Evolutionary conservation across 2,329 filamentous ascomycete species (phyloP).

Genomic region (Zarea fungicola): DNA sequence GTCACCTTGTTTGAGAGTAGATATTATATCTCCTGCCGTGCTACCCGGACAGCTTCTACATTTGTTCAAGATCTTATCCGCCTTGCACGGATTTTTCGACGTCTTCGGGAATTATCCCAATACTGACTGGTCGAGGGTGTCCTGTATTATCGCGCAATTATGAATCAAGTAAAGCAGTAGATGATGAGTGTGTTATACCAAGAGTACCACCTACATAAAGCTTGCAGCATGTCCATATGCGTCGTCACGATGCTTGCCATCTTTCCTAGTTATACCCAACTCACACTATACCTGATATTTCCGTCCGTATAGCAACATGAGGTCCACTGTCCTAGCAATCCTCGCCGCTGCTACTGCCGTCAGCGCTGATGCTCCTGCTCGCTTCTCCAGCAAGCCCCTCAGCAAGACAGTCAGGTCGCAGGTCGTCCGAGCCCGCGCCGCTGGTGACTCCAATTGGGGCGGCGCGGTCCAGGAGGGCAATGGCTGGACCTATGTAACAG

Average conservation of each 20-base stretch:
- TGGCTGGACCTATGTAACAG: constrained; percentile 7
- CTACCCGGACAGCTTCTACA: not conserved
- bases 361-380: not conserved
- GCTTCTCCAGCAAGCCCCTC: not conserved
- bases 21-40: too few relatives aligned
- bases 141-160: too few relatives aligned
- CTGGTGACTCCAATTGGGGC: not conserved
- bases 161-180: too few relatives aligned
- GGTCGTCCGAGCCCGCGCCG: not conserved
- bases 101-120: too few relatives aligned
- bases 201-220: too few relatives aligned
- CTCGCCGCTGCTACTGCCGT: not conserved
- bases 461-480: constrained; percentile 6
- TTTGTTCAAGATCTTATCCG: not conserved
- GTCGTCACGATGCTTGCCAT: not conserved
- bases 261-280: not conserved
- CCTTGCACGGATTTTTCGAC: too few relatives aligned
- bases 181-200: too few relatives aligned
- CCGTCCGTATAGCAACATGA: not conserved
- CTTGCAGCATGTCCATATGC: too few relatives aligned
- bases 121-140: too few relatives aligned
- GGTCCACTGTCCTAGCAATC: not conserved
- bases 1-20: too few relatives aligned
- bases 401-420: not conserved
- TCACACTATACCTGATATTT: not conserved